Conservation (phyloP, 495 filamentous ascomycete species). For the Aspergillus ostianus region DNA sequence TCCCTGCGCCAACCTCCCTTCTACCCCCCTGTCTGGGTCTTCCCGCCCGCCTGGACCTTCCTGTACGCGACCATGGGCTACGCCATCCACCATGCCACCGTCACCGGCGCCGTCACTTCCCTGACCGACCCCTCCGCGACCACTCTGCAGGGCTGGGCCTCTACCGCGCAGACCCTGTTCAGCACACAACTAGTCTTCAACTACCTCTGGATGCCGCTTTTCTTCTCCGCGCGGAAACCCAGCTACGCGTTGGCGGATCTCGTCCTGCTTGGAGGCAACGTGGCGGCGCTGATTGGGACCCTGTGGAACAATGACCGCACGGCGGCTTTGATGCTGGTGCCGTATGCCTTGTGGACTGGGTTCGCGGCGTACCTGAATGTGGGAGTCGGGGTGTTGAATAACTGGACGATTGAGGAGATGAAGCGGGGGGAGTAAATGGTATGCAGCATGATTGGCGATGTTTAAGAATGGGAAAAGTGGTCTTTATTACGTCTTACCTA, state of each 20-base stretch:
- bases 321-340: constrained; percentile 70
- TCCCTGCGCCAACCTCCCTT: constrained; percentile 75
- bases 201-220: constrained; percentile 89
- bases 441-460: not conserved
- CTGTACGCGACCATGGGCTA: constrained; percentile 92
- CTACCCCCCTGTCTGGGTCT: constrained; percentile 74
- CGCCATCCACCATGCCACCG: constrained; percentile 68
- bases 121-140: constrained; percentile 41
- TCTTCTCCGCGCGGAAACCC: constrained; percentile 71
- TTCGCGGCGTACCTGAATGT: constrained; percentile 79
- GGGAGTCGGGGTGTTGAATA: constrained; percentile 72
- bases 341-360: constrained; percentile 78
- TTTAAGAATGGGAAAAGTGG: no score
- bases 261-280: constrained; percentile 64
- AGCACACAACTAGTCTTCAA: constrained; percentile 82
- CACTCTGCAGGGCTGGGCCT: constrained; percentile 25
- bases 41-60: constrained; percentile 81
- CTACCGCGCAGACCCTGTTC: constrained; percentile 60
- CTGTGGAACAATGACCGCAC: constrained; percentile 72
- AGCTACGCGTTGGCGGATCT: constrained; percentile 75
- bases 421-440: constrained; percentile 27
- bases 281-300: constrained; percentile 66
- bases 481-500: no score
- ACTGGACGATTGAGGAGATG: constrained; percentile 61
- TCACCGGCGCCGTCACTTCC: constrained; percentile 38